These are phyloP conservation scores for Neurospora sp. DNA, from an alignment of 495 filamentous ascomycete genomes.

Conservation along the genomic window DNA sequence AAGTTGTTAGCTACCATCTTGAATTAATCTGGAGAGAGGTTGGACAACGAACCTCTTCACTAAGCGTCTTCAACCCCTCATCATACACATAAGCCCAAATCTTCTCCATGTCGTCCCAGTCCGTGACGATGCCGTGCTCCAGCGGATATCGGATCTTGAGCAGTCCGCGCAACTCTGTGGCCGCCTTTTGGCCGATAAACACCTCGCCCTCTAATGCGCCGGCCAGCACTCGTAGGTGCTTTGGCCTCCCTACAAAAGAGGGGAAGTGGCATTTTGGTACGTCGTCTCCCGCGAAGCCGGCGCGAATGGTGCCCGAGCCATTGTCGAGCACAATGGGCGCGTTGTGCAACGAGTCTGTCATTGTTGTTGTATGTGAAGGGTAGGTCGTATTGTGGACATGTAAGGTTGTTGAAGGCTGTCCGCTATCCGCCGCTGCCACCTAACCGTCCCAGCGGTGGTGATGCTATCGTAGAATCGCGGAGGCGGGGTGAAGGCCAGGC, in stretches of 20 bases:
- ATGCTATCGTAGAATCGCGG: background rate
- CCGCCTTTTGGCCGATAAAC: constrained; percentile 87
- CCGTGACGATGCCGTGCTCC: constrained; percentile 96
- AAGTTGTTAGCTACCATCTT: constrained; percentile 1
- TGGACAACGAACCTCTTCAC: constrained; percentile 64
- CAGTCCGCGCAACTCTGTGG: constrained; percentile 81
- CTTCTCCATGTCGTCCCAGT: constrained; percentile 99
- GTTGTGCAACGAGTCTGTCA: constrained; percentile 86
- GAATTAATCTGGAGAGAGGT: background rate
- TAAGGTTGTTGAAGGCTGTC: background rate
- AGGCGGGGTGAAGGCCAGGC: background rate
- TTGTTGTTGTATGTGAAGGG: constrained; percentile 15
- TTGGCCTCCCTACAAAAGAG: constrained; percentile 95
- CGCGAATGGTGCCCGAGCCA: constrained; percentile 93
- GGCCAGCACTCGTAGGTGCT: constrained; percentile 91
- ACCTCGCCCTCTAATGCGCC: constrained; percentile 94
- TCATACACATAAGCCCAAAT: constrained; percentile 78
- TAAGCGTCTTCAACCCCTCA: constrained; percentile 77
- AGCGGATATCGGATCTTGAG: constrained; percentile 93
- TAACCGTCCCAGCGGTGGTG: background rate
- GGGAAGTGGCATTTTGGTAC: constrained; percentile 93
- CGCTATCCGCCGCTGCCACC: background rate
- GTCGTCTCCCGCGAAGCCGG: constrained; percentile 93
- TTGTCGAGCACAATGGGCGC: constrained; percentile 98
- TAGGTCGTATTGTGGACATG: background rate